These are phyloP conservation scores for Aspergillus sp. DNA, from an alignment of 2,329 filamentous ascomycete species.

Conservation along the genomic window DNA sequence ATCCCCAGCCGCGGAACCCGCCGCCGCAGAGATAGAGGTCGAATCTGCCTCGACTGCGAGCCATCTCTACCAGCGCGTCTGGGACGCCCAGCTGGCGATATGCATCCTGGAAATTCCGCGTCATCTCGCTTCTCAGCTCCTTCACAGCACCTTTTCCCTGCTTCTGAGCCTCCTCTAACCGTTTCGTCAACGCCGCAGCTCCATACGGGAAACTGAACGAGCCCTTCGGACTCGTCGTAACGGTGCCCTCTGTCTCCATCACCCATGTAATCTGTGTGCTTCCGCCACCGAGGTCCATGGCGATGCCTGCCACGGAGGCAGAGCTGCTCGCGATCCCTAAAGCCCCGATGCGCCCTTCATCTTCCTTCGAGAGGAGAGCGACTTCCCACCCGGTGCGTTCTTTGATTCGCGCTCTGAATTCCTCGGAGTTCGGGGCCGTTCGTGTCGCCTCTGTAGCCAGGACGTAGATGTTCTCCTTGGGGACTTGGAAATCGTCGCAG, in stretches of 20 bases:
- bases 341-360: constrained; percentile 80
- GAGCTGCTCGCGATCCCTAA: constrained; percentile 80
- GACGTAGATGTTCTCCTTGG: constrained; percentile 64
- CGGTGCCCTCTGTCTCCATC: constrained; percentile 51
- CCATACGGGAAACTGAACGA: constrained; percentile 70
- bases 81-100: constrained; percentile 62
- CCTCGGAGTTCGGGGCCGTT: constrained; percentile 70
- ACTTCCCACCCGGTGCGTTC: constrained; percentile 67
- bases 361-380: constrained; percentile 71
- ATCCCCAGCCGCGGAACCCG: constrained; percentile 88
- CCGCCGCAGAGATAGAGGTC: constrained; percentile 85
- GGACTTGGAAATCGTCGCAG: constrained; percentile 70
- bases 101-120: constrained; percentile 59
- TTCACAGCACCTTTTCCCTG: constrained; percentile 51
- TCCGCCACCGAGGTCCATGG: constrained; percentile 83
- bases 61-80: constrained; percentile 47
- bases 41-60: constrained; percentile 53
- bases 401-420: constrained; percentile 67
- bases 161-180: constrained; percentile 51
- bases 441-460: constrained; percentile 89
- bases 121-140: constrained; percentile 57
- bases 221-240: constrained; percentile 55
- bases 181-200: constrained; percentile 64
- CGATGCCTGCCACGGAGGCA: constrained; percentile 69
- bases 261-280: constrained; percentile 72